Base-by-base conservation (phyloP, 768 basidiomycete species). In the Agrocybe pediades region DNA sequence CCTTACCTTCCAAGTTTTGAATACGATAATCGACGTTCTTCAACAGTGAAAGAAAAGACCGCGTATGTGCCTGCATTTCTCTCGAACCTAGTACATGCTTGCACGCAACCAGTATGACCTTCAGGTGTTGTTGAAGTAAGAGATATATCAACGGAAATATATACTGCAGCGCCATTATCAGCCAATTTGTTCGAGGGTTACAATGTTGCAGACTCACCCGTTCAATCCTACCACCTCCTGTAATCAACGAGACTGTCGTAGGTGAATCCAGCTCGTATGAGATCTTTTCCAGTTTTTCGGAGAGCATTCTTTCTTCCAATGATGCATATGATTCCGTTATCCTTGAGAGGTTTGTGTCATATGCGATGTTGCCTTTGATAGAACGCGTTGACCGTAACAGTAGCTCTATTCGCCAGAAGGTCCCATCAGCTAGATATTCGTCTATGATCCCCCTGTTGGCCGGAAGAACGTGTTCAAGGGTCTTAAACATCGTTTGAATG, bases 171-270 rank as follows among this genome's bases (percentile, higher is more conserved):
- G 41, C n/a, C 24, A 20, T 58, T 20, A 57, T 51, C 11, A 20
- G 33, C 19, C 16, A 13, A 13, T 6, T 3, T 21, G 3, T 1
- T 15, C n/a, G 13, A 21, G 21, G 2, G 6, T 21, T 25, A n/a
- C 17, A 20, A 17, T 9, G 13, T 17, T 9, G 39, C 36, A 0
- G 3, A 58, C 71, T 51, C 43, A 74, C 72, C 46, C 69, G 60
- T 57, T 74, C 71, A 42, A 74, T 72, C 41, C 71, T 60, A 13
- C 72, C 71, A 30, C 59, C 63, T 3, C 72, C 71, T 0, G 71
- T 72, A 3, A 73, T 66, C 16, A 74, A 51, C 9, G 61, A 61
- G 5, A 73, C 71, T 1, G 72, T 72, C 6, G 65, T 66, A 7
- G 68, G 61, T 0, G 68, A 67, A 55, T 73, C 71, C 19, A 73